A percentile compares a stretch with the other conserved stretches of the same genome.
Conservation (phyloP, 2,329 filamentous ascomycete genomes). For the Phialemonium atrogriseum region DNA sequence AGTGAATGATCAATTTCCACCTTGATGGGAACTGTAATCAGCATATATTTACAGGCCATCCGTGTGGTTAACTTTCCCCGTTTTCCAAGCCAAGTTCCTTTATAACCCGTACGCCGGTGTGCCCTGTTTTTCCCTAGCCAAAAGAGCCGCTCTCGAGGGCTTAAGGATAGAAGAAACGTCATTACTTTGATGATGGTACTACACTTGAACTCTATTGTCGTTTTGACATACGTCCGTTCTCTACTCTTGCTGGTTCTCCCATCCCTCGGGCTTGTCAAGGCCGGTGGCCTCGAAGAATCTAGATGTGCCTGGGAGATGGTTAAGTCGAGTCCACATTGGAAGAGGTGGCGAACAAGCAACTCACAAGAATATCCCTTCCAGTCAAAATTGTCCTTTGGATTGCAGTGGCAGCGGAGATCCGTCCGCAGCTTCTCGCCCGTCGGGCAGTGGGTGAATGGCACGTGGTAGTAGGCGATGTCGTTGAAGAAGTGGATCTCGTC, state of each 20-base stretch:
- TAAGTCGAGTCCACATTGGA: conserved; percentile 2
- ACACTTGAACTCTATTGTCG: conserved; percentile 1
- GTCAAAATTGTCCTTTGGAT: conserved; percentile 96
- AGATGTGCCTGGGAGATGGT: conserved; percentile 56
- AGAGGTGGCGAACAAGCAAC: conserved; percentile 28
- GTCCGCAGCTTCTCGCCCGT: conserved; percentile 77
- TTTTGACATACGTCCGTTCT: neutral
- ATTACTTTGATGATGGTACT: conserved; percentile 8
- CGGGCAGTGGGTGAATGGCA: conserved; percentile 96
- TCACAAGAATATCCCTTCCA: conserved; percentile 98
- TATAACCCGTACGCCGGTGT: no score
- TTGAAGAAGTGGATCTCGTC: conserved; percentile 98
- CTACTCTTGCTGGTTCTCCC: conserved; percentile 59
- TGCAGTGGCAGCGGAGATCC: conserved; percentile 87
- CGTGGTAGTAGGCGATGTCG: conserved; percentile 96
- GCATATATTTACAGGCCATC: no score
- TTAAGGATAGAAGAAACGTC: conserved; percentile 5
- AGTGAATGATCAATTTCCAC: no score
- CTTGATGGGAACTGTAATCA: no score
- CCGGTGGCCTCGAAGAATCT: conserved; percentile 79
- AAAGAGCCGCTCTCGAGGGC: no score
- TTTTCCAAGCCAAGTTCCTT: no score
- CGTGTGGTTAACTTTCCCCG: no score
- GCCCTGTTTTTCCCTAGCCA: no score
- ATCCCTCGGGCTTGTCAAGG: conserved; percentile 76